phyloP scores from a whole-genome alignment of 169 alveolate species.

The Fabrea salina region DNA sequence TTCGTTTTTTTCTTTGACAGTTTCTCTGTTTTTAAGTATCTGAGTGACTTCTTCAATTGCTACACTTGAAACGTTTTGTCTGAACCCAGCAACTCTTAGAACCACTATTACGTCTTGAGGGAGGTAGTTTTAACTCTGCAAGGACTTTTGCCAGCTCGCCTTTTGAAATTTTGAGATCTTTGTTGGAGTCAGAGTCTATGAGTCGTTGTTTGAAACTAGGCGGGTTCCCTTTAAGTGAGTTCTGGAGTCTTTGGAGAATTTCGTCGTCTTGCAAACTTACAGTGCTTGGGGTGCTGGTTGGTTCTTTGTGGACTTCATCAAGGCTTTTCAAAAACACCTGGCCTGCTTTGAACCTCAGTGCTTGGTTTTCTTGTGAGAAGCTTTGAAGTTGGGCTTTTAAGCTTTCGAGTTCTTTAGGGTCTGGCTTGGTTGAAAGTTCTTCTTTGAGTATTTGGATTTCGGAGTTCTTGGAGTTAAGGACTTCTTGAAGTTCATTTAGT shows the following conservation, averaged over 20 bases:
- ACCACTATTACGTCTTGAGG: constrained; percentile 7
- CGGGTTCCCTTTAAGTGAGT: not conserved
- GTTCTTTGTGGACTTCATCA: not conserved
- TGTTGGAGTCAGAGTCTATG: constrained; percentile 4
- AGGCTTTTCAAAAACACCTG: constrained; percentile 31
- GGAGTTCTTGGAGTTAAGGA: too few relatives aligned
- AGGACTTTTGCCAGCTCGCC: constrained; percentile 14
- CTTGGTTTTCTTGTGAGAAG: constrained; percentile 13
- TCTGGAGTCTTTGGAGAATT: constrained; percentile 34
- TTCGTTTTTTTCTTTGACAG: not conserved
- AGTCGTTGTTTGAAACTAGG: constrained; percentile 13
- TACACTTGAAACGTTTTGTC: not conserved
- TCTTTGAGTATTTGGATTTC: not conserved
- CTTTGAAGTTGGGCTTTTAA: not conserved
- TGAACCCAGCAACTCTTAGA: constrained; percentile 11
- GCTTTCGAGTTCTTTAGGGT: not conserved
- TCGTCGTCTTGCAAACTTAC: constrained; percentile 43
- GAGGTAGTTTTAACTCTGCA: not conserved
- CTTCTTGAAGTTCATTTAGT: too few relatives aligned
- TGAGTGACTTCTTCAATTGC: not conserved
- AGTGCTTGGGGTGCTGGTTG: not conserved
- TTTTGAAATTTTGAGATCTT: constrained; percentile 30
- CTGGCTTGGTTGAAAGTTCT: not conserved
- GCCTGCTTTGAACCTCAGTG: constrained; percentile 45
- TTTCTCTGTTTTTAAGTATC: not conserved